Base-by-base conservation (phyloP, 78 protist species). In the Creolimax fragrantissima region DNA sequence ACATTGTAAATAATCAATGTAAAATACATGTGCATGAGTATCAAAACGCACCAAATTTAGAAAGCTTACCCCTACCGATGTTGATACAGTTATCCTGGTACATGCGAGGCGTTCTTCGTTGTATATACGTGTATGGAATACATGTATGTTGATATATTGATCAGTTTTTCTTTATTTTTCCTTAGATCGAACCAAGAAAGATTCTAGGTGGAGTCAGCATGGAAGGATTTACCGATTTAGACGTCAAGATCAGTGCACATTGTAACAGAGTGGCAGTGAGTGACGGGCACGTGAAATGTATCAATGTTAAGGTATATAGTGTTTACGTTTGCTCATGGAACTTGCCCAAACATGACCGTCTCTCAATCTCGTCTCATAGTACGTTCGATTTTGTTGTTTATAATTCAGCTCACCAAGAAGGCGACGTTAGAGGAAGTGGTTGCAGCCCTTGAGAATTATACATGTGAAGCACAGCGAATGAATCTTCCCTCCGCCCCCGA, bases 201-300 rank as follows among this genome's bases (percentile, higher is more conserved):
- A 94, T 94, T 11, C 66, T 94, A 5, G 96, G 96, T 47, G 24
- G 42, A 36, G 37, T 89, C n/a, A 44, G 32, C 24, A 36, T 11
- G 3, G 42, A 17, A 35, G 35, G 42, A n/a, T 17, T 66, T 4
- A 44, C 37, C 67, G 45, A 44, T 5, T 58, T n/a, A 84, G 5
- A 5, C 5, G 37, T 92, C 7, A 42, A 43, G 7, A 35, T 47
- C 43, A 92, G 94, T 44, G 96, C 96, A 17, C 91, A 84, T 43
- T 93, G 95, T 45, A 95, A 95, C 85, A 89, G 96, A 3, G 96
- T 95, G 3, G 90, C 95, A n/a, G 96, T 95, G 35, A 6, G 90
- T 3, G 96, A 95, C 43, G 96, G 96, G 32, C 96, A 95, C 85
- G 90, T 94, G 36, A 94, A 93, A 89, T 95, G 96, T 86, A 58